Base-by-base conservation (phyloP, 768 basidiomycete genomes). In the Sporobolomyces pararoseus region DNA sequence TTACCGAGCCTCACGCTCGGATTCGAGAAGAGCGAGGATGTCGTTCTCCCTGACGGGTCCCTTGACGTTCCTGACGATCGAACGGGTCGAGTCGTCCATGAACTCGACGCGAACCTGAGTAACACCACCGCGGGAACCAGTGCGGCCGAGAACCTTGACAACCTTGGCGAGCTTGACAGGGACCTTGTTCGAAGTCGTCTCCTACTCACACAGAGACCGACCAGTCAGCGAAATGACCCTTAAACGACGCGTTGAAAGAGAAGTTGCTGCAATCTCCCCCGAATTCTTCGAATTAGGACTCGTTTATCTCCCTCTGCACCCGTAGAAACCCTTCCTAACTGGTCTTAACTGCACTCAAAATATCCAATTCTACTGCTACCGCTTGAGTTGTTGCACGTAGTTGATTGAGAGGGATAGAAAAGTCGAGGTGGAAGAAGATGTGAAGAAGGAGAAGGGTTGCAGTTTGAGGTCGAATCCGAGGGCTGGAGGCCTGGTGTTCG, bases 21-120 rank as follows among this genome's bases (percentile, higher is more conserved):
- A 89, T 85, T 99, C 96, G 79, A 98, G 84, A 75, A 99, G 84
- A 76, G 94, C 92, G 71, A 99, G 85, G 79, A 98, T 96, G 80
- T 99, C 96, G 81, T 93, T 86, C 82, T 92, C 89, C 73, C 91
- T 84, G 69, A 98, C 94, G 70, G 96, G 95, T 1, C 96, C 96
- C 82, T 98, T 98, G 76, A 98, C 95, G 83, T 99, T 99, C 62
- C 73, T 67, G 82, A 97, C 95, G 82, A 99, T 96, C 75, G 90
- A 89, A 77, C 95, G 89, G 75, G 87, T 86, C 64, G 90, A 86
- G 81, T 98, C 94, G 80, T 98, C 95, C 89, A 98, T 88, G 84
- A 99, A 96, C 80, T 98, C 96, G 76, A 99, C 96, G 75, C 95
- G 91, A 82, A 97, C 94, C 84, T 97, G 94, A 71, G 93, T 97